Evolutionary conservation across 352 stramenopile species (phyloP).

Genomic region (Phytophthora colocasiae): DNA sequence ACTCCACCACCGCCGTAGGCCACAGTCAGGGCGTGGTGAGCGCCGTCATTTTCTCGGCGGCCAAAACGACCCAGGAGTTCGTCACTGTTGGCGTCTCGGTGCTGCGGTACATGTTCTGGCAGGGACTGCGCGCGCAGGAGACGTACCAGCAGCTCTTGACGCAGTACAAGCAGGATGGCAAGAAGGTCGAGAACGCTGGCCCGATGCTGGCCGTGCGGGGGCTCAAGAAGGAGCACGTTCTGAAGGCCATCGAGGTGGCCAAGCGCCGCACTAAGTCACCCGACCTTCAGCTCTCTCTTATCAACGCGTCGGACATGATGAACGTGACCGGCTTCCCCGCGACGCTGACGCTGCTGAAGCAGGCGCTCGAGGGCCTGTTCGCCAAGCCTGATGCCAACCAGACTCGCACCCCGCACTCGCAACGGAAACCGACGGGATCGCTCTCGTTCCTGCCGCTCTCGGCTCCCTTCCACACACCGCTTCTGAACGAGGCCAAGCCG

Average conservation of each 20-base stretch:
- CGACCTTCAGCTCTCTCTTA: constrained; percentile 76
- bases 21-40: constrained; percentile 86
- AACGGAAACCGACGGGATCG: constrained; percentile 72
- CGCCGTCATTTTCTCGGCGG: constrained; percentile 68
- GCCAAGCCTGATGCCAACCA: constrained; percentile 68
- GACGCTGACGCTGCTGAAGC: constrained; percentile 60
- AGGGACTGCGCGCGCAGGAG: constrained; percentile 79
- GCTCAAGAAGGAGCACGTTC: constrained; percentile 59
- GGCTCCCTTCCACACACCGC: constrained; percentile 78
- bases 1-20: constrained; percentile 54
- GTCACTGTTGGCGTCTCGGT: constrained; percentile 47
- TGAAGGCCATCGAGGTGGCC: constrained; percentile 58
- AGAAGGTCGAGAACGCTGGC: constrained; percentile 41
- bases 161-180: constrained; percentile 41
- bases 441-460: constrained; percentile 69
- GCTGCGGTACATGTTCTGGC: constrained; percentile 86
- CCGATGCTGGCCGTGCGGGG: constrained; percentile 82
- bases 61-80: constrained; percentile 63
- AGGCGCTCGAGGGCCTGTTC: constrained; percentile 55
- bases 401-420: constrained; percentile 78
- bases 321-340: constrained; percentile 76
- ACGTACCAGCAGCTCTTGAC: constrained; percentile 41
- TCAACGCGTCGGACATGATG: constrained; percentile 67
- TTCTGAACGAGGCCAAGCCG: constrained; percentile 52
- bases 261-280: constrained; percentile 51